Conservation (phyloP, 2,329 filamentous ascomycete species). For the Colletotrichum truncatum region DNA sequence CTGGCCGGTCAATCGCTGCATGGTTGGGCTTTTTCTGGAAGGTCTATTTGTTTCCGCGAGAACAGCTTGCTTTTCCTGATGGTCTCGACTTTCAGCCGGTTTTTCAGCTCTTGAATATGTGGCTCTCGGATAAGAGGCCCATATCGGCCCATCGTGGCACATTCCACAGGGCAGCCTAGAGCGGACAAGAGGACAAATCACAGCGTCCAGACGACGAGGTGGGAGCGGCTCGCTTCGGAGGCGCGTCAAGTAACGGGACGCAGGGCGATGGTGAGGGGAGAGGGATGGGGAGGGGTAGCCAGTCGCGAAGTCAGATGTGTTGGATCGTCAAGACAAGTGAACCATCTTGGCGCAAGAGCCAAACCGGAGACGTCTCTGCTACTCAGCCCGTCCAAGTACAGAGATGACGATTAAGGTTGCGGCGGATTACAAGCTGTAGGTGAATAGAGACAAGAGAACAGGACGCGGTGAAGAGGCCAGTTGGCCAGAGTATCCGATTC, state of each 20-base stretch:
- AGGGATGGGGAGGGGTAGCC: background rate
- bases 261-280: conserved; percentile 2
- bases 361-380: background rate
- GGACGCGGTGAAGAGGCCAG: background rate
- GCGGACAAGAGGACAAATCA: conserved; percentile 6
- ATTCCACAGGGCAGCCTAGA: background rate
- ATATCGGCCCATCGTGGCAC: conserved; percentile 13
- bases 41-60: background rate
- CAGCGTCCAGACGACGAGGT: conserved; percentile 13
- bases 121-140: background rate
- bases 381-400: too few relatives aligned
- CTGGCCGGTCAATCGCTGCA: background rate
- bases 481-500: conserved; percentile 9
- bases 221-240: conserved; percentile 18
- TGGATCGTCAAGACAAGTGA: conserved; percentile 14
- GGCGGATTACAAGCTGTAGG: background rate
- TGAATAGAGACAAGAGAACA: background rate
- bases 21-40: conserved; percentile 5
- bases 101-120: background rate
- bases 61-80: background rate
- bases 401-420: conserved; percentile 4
- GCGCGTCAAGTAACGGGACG: conserved; percentile 10
- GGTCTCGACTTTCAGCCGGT: background rate
- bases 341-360: conserved; percentile 14
- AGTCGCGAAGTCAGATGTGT: conserved; percentile 15